These are phyloP conservation scores for Boletus rufocinnamomeus DNA, from an alignment of 768 basidiomycete species.

Conservation along the genomic window DNA sequence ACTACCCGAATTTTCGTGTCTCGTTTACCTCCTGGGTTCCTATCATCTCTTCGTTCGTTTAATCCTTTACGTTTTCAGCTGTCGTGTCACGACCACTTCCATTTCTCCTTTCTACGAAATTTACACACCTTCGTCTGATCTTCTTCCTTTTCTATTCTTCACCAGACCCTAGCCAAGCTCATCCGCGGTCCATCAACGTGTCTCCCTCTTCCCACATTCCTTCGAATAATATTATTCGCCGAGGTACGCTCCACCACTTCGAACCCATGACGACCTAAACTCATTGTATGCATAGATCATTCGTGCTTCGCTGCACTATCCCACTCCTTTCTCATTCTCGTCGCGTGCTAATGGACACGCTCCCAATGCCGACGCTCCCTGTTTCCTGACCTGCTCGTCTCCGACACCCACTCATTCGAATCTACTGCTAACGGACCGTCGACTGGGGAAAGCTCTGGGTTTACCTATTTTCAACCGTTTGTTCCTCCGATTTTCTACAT, in stretches of 20 bases:
- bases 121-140: neutral
- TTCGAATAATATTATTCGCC: conserved; percentile 13
- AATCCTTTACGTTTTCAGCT: neutral
- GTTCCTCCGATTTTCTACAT: neutral
- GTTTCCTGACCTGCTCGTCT: neutral
- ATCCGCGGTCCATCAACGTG: conserved; percentile 4
- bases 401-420: neutral
- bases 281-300: conserved; percentile 4
- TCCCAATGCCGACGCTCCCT: conserved; percentile 2
- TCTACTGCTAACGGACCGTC: conserved; percentile 1
- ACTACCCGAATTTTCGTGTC: neutral
- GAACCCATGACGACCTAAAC: neutral
- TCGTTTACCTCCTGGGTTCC: conserved; percentile 1
- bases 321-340: conserved; percentile 9
- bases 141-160: neutral
- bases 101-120: conserved; percentile 4
- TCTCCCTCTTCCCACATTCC: conserved; percentile 1
- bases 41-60: conserved; percentile 12
- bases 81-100: neutral
- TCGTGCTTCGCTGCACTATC: neutral
- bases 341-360: conserved; percentile 1
- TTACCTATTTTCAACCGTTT: neutral
- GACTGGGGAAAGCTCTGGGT: neutral
- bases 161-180: neutral
- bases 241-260: conserved; percentile 16